A percentile compares a stretch with the other conserved stretches of the same genome.
Conservation (phyloP, 495 filamentous ascomycete species). For the Aspergillus haitiensis region DNA sequence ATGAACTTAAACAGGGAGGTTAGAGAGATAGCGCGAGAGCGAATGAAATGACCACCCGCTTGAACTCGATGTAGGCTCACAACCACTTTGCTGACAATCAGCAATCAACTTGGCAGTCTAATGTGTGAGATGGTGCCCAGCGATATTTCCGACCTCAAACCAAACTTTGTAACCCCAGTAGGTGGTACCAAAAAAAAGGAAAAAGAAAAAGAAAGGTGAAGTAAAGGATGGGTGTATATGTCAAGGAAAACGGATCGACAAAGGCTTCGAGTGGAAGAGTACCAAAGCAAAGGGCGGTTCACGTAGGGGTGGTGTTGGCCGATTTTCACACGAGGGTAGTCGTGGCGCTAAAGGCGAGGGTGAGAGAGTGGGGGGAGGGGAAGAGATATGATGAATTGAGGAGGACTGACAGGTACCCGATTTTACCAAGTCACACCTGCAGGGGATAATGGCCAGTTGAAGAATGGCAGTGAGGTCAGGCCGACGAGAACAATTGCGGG, state of each 20-base stretch:
- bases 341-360: not conserved
- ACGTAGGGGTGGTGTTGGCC: not conserved
- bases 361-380: not conserved
- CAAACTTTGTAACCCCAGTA: not conserved
- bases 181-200: not conserved
- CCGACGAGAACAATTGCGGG: conserved; percentile 1
- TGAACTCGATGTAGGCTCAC: not conserved
- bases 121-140: not conserved
- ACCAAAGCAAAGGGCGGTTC: not conserved
- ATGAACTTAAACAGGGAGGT: not conserved
- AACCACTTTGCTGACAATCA: not conserved
- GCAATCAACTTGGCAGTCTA: not conserved
- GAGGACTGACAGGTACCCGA: conserved; percentile 24
- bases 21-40: not conserved
- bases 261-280: not conserved
- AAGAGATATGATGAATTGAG: not conserved
- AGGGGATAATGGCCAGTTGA: conserved; percentile 17
- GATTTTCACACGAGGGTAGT: not conserved
- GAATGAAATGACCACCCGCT: too few relatives aligned
- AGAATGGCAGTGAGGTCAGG: not conserved
- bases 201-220: not conserved
- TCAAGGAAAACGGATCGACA: not conserved
- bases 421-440: conserved; percentile 26
- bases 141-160: not conserved
- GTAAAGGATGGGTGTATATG: not conserved